phyloP scores from a whole-genome alignment of 192 early-diverging fungal genomes.

The Diversispora eburnea region DNA sequence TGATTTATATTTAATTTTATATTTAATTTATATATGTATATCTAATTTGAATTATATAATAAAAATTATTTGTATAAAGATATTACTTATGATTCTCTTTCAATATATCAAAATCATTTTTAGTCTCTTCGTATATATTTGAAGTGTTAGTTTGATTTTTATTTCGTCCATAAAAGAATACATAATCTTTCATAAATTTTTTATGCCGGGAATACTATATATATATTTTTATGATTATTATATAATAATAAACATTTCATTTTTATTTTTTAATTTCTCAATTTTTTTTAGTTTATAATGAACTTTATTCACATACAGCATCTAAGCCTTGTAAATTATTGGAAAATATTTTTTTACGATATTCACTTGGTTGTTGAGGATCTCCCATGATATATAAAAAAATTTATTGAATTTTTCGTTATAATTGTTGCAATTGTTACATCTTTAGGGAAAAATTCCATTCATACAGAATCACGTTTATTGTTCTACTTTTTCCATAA shows the following conservation, averaged over 20 bases:
- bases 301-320: constrained; percentile 34
- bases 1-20: too few species aligned
- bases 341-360: constrained; percentile 32
- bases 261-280: neutral
- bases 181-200: constrained; percentile 56
- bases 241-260: neutral
- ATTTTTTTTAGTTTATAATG: neutral
- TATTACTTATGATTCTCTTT: constrained; percentile 63
- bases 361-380: constrained; percentile 20
- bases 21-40: too few species aligned
- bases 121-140: constrained; percentile 15
- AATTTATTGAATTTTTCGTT: too few species aligned
- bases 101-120: constrained; percentile 69
- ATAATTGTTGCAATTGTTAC: too few species aligned
- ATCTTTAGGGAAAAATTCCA: too few species aligned
- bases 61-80: neutral
- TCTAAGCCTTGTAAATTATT: constrained; percentile 45
- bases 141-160: neutral
- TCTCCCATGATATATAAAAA: neutral
- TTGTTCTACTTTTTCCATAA: too few species aligned
- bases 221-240: neutral
- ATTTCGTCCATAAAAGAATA: constrained; percentile 39
- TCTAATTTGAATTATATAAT: too few species aligned
- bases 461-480: too few species aligned
- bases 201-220: constrained; percentile 54